Evolutionary conservation across 257 asterid species (phyloP).

Genomic region (Paulownia fortunei): DNA sequence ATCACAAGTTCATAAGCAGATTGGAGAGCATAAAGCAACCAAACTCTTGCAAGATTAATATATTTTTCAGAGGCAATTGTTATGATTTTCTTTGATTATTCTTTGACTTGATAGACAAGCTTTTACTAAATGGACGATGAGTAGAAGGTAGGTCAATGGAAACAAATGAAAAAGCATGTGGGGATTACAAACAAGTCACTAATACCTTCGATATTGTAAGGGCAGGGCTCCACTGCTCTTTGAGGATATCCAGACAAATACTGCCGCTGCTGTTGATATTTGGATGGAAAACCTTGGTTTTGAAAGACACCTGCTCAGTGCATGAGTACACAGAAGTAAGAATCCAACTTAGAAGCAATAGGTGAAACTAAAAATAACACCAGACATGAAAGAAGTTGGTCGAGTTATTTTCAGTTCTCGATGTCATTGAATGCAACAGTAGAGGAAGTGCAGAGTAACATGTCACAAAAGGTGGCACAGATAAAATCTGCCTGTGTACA

Average conservation of each 20-base stretch:
- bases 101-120: not conserved
- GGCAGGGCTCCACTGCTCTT: slow-evolving; percentile 67
- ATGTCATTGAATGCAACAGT: not conserved
- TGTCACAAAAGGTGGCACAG: not conserved
- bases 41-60: not conserved
- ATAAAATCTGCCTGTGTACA: not conserved
- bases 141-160: not conserved
- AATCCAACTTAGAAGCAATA: too few species aligned
- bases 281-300: slow-evolving; percentile 58
- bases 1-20: not conserved
- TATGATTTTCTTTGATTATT: not conserved
- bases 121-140: not conserved
- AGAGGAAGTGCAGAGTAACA: not conserved
- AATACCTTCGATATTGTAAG: slow-evolving; percentile 55
- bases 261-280: slow-evolving; percentile 59
- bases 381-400: not conserved
- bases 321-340: too few species aligned
- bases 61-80: not conserved
- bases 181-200: not conserved
- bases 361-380: too few species aligned
- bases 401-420: not conserved
- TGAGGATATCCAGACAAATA: slow-evolving; percentile 57
- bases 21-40: not conserved
- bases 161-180: not conserved
- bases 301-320: slow-evolving; percentile 50